A percentile compares a stretch with the other conserved stretches of the same genome.
These are phyloP conservation scores for Trichocomaceae sp. DNA, from an alignment of 2,329 filamentous ascomycete species.

Conservation along the genomic window DNA sequence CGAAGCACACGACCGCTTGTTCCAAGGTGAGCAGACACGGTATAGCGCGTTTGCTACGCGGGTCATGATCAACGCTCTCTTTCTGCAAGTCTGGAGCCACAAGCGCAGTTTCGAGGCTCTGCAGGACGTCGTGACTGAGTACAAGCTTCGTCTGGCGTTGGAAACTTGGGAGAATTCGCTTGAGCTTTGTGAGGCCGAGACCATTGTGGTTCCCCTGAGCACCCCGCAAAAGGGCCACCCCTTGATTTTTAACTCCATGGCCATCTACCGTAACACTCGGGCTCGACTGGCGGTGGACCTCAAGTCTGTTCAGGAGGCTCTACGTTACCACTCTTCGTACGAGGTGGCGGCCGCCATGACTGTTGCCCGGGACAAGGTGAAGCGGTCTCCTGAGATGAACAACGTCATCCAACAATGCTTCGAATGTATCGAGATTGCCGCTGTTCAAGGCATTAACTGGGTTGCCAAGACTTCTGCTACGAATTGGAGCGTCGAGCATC, in stretches of 20 bases:
- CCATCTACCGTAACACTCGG: conserved; percentile 89
- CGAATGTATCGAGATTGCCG: conserved; percentile 93
- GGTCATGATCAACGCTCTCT: conserved; percentile 97
- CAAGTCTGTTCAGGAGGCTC: conserved; percentile 89
- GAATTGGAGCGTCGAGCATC: conserved; percentile 98
- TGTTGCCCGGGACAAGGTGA: conserved; percentile 84
- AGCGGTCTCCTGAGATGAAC: conserved; percentile 94
- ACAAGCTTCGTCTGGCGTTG: conserved; percentile 88
- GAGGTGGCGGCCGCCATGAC: conserved; percentile 97
- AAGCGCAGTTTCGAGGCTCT: conserved; percentile 96
- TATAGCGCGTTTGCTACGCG: conserved; percentile 97
- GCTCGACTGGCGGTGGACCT: conserved; percentile 90
- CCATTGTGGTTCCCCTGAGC: conserved; percentile 78
- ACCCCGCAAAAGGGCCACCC: conserved; percentile 95
- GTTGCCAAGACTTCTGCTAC: conserved; percentile 95
- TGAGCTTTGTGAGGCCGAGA: conserved; percentile 86
- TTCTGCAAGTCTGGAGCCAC: conserved; percentile 98
- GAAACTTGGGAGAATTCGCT: conserved; percentile 99
- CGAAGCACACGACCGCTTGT: conserved; percentile 88
- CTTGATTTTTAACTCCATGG: conserved; percentile 95
- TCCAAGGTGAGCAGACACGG: conserved; percentile 81
- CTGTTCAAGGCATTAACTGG: conserved; percentile 91
- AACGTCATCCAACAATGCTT: conserved; percentile 98
- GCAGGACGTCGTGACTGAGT: conserved; percentile 95
- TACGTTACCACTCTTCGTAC: conserved; percentile 94